A percentile compares a stretch with the other conserved stretches of the same genome.
Evolutionary conservation across 441 rosid genomes (phyloP).

Genomic region (Pelargonium citronellum): DNA sequence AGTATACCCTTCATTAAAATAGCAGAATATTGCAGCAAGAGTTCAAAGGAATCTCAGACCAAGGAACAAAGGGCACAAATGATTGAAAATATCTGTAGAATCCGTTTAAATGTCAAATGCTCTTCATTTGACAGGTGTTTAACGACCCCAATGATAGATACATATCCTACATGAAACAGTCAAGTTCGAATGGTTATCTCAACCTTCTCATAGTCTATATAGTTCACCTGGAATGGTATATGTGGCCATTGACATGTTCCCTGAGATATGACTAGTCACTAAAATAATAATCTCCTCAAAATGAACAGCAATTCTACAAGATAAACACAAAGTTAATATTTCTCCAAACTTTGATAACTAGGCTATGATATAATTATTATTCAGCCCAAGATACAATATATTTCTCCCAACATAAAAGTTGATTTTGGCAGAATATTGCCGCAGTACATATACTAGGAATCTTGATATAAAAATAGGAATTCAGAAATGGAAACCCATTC

Average conservation of each 20-base stretch:
- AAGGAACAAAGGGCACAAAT: constrained; percentile 3
- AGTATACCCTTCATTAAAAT: constrained; percentile 2
- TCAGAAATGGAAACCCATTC: constrained; percentile 17
- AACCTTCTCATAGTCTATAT: constrained; percentile 4
- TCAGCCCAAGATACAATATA: background rate
- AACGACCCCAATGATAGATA: background rate
- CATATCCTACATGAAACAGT: background rate
- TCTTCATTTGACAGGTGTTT: background rate
- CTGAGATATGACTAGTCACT: constrained; percentile 6
- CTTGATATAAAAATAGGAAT: constrained; percentile 4
- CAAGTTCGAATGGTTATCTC: constrained; percentile 1
- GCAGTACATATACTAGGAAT: constrained; percentile 1
- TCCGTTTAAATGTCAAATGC: background rate
- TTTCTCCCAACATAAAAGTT: background rate
- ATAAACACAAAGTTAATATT: background rate
- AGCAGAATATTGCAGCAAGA: background rate
- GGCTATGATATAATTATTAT: background rate
- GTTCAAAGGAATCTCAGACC: background rate
- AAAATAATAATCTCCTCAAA: background rate
- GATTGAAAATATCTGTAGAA: background rate
- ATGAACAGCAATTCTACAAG: constrained; percentile 5
- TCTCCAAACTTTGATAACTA: background rate
- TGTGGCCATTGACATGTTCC: constrained; percentile 9
- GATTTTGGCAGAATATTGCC: background rate
- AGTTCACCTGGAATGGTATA: background rate